These are phyloP conservation scores for Carex arenaria DNA, from an alignment of 202 grass and related monocot genomes.

Conservation along the genomic window DNA sequence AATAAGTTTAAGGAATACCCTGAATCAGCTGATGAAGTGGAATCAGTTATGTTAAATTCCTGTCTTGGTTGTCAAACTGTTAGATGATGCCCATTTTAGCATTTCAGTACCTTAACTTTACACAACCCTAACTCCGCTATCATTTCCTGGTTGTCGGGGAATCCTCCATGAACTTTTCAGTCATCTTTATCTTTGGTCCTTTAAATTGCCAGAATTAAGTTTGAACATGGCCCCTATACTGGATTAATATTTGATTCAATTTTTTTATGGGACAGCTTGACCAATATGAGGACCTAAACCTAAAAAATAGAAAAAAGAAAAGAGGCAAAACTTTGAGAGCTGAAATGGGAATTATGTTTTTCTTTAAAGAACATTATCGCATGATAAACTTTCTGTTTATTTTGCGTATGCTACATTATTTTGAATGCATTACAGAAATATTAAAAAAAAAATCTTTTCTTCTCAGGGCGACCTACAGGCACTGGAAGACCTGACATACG, in stretches of 20 bases:
- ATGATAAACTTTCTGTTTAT: not conserved
- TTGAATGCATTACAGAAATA: not conserved
- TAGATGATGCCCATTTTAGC: not conserved
- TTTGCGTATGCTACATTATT: not conserved
- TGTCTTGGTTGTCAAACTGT: not conserved
- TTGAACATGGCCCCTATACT: not conserved
- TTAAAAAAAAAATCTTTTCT: not conserved
- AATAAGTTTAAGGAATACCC: not conserved
- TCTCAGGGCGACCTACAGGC: constrained; percentile 81
- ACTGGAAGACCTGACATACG: constrained; percentile 74
- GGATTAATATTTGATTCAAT: not conserved
- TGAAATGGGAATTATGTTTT: not conserved
- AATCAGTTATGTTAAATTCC: not conserved
- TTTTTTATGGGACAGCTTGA: not conserved
- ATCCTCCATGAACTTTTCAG: not conserved
- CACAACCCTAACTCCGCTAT: not conserved
- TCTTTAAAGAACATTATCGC: not conserved
- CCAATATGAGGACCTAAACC: not conserved
- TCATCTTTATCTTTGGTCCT: not conserved
- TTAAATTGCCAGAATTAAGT: not conserved
- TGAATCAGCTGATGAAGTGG: not conserved
- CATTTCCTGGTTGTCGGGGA: not conserved
- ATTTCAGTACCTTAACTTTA: not conserved
- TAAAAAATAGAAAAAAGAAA: not conserved
- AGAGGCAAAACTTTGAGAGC: not conserved